Evolutionary conservation across 78 protist species (phyloP).

Genomic region (Planoprotostelium fungivorum): DNA sequence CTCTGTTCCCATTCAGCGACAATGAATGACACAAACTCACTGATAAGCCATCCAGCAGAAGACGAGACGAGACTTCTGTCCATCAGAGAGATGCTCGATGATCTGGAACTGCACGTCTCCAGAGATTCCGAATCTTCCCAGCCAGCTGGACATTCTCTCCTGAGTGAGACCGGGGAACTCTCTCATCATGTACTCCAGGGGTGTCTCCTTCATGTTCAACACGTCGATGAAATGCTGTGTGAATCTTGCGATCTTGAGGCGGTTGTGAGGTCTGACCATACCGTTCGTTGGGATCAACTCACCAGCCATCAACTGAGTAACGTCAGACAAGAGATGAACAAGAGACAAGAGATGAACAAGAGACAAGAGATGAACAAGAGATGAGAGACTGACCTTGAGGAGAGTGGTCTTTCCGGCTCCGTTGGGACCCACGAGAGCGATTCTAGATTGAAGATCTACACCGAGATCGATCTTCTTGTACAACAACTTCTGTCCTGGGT

Average conservation of each 20-base stretch:
- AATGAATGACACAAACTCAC: neutral
- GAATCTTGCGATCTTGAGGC: conserved; percentile 74
- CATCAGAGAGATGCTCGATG: conserved; percentile 66
- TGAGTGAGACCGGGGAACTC: conserved; percentile 40
- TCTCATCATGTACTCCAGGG: conserved; percentile 57
- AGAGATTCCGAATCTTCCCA: conserved; percentile 78
- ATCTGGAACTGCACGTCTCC: conserved; percentile 67
- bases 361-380: neutral
- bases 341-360: neutral
- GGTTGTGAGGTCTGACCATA: conserved; percentile 60
- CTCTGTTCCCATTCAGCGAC: neutral
- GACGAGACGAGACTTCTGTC: conserved; percentile 58
- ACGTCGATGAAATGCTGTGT: conserved; percentile 69
- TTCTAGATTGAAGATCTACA: conserved; percentile 74
- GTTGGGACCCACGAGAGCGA: conserved; percentile 94
- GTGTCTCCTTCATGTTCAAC: conserved; percentile 41
- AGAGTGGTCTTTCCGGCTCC: conserved; percentile 94
- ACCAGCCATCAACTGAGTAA: conserved; percentile 63
- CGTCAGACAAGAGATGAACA: neutral
- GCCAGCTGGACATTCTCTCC: conserved; percentile 61
- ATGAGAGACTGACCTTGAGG: conserved; percentile 48
- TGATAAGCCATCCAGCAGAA: conserved; percentile 59
- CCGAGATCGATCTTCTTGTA: conserved; percentile 82
- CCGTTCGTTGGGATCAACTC: conserved; percentile 84
- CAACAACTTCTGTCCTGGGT: conserved; percentile 71